Evolutionary conservation across 306 rosid species (phyloP).

Genomic region (Quercus suber): DNA sequence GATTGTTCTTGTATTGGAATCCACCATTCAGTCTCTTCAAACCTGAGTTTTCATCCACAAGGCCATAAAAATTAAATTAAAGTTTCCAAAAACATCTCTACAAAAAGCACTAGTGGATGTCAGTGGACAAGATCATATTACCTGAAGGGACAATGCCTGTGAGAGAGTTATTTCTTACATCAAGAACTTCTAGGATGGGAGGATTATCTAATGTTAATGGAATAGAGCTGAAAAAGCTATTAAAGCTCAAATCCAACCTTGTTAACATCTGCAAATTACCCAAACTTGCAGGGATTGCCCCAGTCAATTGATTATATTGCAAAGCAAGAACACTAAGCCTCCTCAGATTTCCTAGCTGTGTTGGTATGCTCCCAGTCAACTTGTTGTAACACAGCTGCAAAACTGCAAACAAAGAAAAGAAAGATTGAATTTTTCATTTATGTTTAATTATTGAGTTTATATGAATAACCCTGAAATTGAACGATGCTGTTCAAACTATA

Average conservation of each 20-base stretch:
- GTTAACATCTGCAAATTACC: constrained; percentile 49
- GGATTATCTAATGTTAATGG: constrained; percentile 64
- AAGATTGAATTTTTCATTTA: background rate
- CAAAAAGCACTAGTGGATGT: background rate
- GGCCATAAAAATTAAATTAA: constrained; percentile 1
- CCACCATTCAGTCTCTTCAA: constrained; percentile 53
- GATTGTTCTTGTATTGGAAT: constrained; percentile 64
- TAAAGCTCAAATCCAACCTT: constrained; percentile 80
- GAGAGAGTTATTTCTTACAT: constrained; percentile 73
- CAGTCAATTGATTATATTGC: constrained; percentile 64
- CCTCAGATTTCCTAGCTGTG: constrained; percentile 51
- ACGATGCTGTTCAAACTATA: background rate
- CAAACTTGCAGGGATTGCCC: constrained; percentile 91
- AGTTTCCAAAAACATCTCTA: background rate
- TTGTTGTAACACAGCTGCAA: constrained; percentile 87
- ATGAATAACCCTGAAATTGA: background rate
- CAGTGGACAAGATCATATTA: constrained; percentile 20
- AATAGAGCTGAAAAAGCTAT: constrained; percentile 68
- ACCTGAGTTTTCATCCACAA: constrained; percentile 39
- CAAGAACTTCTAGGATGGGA: constrained; percentile 52
- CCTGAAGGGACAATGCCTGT: constrained; percentile 72
- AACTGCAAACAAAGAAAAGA: constrained; percentile 43
- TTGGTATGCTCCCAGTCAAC: constrained; percentile 69
- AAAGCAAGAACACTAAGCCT: constrained; percentile 66
- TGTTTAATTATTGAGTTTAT: background rate